A percentile compares a stretch with the other conserved stretches of the same genome.
Evolutionary conservation across 768 basidiomycete species (phyloP).

Genomic region (Lactarius sp.): DNA sequence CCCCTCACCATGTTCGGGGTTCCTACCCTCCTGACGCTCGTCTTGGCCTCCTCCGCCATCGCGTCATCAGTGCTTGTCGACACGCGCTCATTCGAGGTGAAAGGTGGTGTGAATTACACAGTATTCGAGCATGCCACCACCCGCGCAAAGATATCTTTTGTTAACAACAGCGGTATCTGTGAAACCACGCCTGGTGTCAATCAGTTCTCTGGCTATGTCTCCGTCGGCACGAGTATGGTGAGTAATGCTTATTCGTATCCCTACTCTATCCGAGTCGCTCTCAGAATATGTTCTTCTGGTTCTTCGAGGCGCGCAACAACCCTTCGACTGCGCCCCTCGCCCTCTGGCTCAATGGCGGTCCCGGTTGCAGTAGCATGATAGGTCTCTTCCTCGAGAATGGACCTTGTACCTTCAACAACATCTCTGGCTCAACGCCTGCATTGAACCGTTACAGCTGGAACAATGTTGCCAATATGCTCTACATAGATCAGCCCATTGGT

Average conservation of each 20-base stretch:
- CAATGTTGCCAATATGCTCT: conserved; percentile 22
- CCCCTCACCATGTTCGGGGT: too few species aligned
- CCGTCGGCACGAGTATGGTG: too few species aligned
- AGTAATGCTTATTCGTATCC: not conserved
- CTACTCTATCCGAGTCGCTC: not conserved
- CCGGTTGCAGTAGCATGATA: conserved; percentile 8
- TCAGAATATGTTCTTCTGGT: conserved; percentile 12
- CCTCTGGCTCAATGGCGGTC: conserved; percentile 11
- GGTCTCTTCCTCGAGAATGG: conserved; percentile 21
- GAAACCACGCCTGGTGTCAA: too few species aligned
- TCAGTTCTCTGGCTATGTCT: too few species aligned
- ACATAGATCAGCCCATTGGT: conserved; percentile 19
- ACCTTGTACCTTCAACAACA: conserved; percentile 20
- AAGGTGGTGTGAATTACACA: too few species aligned
- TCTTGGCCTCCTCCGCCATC: too few species aligned
- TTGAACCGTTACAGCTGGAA: conserved; percentile 18
- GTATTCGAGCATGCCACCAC: too few species aligned
- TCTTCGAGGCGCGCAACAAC: conserved; percentile 6
- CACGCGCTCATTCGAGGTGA: too few species aligned
- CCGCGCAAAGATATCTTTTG: too few species aligned
- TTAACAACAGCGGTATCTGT: too few species aligned
- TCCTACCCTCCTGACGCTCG: too few species aligned
- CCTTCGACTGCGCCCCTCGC: conserved; percentile 2
- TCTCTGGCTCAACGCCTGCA: not conserved
- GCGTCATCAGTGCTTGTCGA: too few species aligned